Evolutionary conservation across 192 early-diverging fungal genomes (phyloP).

Genomic region (Podila epicladia): DNA sequence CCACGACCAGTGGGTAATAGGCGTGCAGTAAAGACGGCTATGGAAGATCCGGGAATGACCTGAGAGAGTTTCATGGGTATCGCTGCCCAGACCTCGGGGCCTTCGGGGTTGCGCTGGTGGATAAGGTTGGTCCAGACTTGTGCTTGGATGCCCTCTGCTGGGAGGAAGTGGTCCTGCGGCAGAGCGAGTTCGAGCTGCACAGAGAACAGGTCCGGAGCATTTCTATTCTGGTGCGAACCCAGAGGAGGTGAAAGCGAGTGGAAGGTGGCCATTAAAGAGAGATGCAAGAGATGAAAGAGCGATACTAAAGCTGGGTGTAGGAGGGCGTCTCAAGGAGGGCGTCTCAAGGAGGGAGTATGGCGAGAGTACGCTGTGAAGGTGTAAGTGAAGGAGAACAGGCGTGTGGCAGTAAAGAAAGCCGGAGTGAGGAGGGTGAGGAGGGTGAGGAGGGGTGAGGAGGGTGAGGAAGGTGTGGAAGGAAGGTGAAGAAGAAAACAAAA

Average conservation of each 20-base stretch:
- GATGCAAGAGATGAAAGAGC: too few relatives aligned
- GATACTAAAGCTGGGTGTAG: too few relatives aligned
- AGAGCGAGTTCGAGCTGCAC: slow-evolving; percentile 27
- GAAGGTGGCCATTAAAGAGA: slow-evolving; percentile 28
- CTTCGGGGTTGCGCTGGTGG: slow-evolving; percentile 34
- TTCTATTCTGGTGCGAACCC: slow-evolving; percentile 27
- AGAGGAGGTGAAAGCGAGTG: slow-evolving; percentile 32
- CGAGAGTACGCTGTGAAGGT: too few relatives aligned
- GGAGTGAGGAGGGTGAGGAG: too few relatives aligned
- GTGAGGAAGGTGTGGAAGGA: too few relatives aligned
- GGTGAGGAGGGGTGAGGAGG: too few relatives aligned
- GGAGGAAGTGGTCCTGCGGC: slow-evolving; percentile 41
- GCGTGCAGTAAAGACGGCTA: slow-evolving; percentile 36
- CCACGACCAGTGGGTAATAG: slow-evolving; percentile 41
- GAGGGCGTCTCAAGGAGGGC: too few relatives aligned
- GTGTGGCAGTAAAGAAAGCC: too few relatives aligned
- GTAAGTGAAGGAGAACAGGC: too few relatives aligned
- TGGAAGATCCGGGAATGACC: slow-evolving; percentile 23
- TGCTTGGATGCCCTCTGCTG: slow-evolving; percentile 33
- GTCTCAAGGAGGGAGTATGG: too few relatives aligned
- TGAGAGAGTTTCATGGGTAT: slow-evolving; percentile 39
- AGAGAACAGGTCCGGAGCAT: slow-evolving; percentile 36
- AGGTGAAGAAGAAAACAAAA: too few relatives aligned
- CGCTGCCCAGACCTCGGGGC: slow-evolving; percentile 35
- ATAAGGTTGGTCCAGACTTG: slow-evolving; percentile 48